Conservation (phyloP, 139 green algal genomes). For the Chlorella sp. region DNA sequence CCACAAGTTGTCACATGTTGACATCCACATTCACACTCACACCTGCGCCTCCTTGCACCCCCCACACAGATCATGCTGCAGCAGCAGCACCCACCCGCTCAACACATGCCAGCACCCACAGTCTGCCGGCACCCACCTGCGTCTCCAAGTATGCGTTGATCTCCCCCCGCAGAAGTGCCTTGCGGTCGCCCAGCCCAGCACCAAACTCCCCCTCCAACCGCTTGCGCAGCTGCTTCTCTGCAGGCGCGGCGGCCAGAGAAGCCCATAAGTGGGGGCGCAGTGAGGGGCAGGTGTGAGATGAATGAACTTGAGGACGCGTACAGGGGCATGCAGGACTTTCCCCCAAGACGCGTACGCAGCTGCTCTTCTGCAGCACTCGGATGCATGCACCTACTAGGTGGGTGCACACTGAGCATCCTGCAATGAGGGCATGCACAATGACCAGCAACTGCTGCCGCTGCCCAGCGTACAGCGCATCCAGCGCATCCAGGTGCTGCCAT, state of each 20-base stretch:
- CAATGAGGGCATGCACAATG: too few relatives aligned
- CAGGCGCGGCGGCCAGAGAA: neutral
- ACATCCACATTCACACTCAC: too few relatives aligned
- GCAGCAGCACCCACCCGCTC: neutral
- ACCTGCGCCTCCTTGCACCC: neutral
- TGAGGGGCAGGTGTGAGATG: neutral
- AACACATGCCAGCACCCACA: too few relatives aligned
- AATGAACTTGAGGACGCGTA: too few relatives aligned
- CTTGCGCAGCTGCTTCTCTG: slow-evolving; percentile 58
- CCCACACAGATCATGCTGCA: neutral
- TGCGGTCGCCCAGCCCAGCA: slow-evolving; percentile 59
- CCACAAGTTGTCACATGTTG: too few relatives aligned
- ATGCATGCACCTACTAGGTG: neutral
- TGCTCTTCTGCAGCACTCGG: neutral
- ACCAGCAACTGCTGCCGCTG: too few relatives aligned
- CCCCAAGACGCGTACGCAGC: too few relatives aligned
- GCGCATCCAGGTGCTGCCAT: neutral
- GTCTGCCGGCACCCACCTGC: neutral
- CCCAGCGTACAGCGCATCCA: too few relatives aligned
- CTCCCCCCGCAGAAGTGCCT: slow-evolving; percentile 57
- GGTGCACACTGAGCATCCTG: too few relatives aligned
- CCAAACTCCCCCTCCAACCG: slow-evolving; percentile 72
- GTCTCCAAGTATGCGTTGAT: slow-evolving; percentile 26
- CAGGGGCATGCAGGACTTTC: neutral
- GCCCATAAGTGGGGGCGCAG: neutral